phyloP scores from a whole-genome alignment of 2,329 filamentous ascomycete species.

The Trichoderma hamatum region DNA sequence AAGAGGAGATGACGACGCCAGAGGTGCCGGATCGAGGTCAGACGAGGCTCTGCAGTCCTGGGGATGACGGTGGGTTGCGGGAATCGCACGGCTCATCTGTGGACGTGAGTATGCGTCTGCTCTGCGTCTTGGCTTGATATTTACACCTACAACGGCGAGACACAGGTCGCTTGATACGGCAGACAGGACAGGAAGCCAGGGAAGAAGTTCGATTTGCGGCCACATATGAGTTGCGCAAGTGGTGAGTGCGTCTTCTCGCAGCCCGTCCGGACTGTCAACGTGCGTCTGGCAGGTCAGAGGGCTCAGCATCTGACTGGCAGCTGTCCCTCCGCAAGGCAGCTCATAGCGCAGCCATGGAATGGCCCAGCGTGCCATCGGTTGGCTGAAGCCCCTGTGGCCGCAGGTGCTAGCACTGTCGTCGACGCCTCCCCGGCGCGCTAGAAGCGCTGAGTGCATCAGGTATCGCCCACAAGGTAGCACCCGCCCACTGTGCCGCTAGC shows the following conservation, averaged over 20 bases:
- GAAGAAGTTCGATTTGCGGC: background rate
- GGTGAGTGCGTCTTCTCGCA: constrained; percentile 10
- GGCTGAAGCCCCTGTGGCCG: constrained; percentile 13
- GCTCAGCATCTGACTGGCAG: constrained; percentile 9
- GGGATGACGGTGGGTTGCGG: constrained; percentile 6
- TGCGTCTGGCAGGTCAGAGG: background rate
- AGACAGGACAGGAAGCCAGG: background rate
- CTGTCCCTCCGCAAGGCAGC: background rate
- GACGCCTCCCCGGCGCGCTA: constrained; percentile 21
- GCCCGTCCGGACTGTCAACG: constrained; percentile 2
- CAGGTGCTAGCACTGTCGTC: constrained; percentile 18
- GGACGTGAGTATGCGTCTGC: background rate
- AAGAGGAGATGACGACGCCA: background rate
- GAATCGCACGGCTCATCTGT: constrained; percentile 3
- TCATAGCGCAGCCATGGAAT: constrained; percentile 11
- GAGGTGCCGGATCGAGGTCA: constrained; percentile 16
- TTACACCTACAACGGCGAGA: background rate
- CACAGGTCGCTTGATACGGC: background rate
- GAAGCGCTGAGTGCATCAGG: constrained; percentile 2
- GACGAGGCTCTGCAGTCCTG: constrained; percentile 22
- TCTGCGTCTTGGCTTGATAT: background rate
- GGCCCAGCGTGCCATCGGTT: constrained; percentile 16
- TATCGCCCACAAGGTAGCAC: constrained; percentile 3
- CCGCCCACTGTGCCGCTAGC: constrained; percentile 9
- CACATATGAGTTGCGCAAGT: constrained; percentile 15